phyloP scores from a whole-genome alignment of 2,329 filamentous ascomycete genomes.

The Hymenoscyphus repandus region DNA sequence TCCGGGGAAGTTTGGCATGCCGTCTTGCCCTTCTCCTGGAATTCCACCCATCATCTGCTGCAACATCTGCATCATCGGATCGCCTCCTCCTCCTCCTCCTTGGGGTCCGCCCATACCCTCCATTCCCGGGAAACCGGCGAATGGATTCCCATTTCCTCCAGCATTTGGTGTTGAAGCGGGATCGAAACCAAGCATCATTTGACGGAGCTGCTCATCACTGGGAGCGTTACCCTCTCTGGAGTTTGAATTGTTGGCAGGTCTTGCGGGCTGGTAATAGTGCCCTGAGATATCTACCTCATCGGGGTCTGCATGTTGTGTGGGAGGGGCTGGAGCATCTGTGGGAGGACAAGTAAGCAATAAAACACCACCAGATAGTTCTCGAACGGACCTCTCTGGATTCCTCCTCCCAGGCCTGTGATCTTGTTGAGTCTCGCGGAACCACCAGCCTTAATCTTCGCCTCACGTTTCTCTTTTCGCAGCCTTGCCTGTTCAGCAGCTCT shows the following conservation, averaged over 20 bases:
- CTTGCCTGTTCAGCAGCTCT: constrained; percentile 61
- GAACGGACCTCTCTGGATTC: constrained; percentile 40
- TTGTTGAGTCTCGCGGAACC: constrained; percentile 66
- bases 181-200: constrained; percentile 59
- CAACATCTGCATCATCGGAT: constrained; percentile 70
- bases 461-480: constrained; percentile 70
- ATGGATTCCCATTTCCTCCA: constrained; percentile 27
- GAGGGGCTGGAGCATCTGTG: constrained; percentile 29
- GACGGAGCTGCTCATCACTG: constrained; percentile 56
- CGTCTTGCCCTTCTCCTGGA: constrained; percentile 28
- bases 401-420: constrained; percentile 67
- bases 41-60: constrained; percentile 61
- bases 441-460: constrained; percentile 71
- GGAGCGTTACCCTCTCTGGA: no score
- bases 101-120: constrained; percentile 22
- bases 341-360: neutral
- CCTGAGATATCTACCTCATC: constrained; percentile 74
- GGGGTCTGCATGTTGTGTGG: constrained; percentile 51
- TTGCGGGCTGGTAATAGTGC: constrained; percentile 59
- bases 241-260: constrained; percentile 35
- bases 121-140: constrained; percentile 28
- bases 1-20: constrained; percentile 33
- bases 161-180: constrained; percentile 30
- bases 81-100: constrained; percentile 35
- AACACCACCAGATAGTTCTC: neutral